These are phyloP conservation scores for Penicillium malachiteum DNA, from an alignment of 495 filamentous ascomycete genomes.

Conservation along the genomic window DNA sequence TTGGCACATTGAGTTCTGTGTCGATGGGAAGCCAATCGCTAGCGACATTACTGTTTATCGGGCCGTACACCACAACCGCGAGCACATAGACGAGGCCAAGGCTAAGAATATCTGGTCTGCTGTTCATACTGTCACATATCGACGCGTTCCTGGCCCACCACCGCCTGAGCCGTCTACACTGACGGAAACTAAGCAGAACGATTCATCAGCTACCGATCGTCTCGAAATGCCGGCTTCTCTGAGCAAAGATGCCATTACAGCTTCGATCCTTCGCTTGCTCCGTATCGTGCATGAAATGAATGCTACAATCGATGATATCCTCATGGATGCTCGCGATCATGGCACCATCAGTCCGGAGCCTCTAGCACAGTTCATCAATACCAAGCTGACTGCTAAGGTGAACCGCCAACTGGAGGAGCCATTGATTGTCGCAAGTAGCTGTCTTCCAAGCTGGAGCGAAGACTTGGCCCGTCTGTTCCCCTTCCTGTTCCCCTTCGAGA, in stretches of 20 bases:
- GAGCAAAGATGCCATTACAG: constrained; percentile 75
- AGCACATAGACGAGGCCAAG: constrained; percentile 63
- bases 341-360: constrained; percentile 77
- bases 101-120: constrained; percentile 83
- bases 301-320: constrained; percentile 91
- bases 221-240: constrained; percentile 76
- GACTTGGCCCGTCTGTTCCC: constrained; percentile 94
- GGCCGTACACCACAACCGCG: constrained; percentile 76
- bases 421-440: constrained; percentile 97
- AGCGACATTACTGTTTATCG: constrained; percentile 97
- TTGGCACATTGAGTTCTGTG: constrained; percentile 97
- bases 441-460: constrained; percentile 94
- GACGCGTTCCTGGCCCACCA: constrained; percentile 82
- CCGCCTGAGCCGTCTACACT: constrained; percentile 73
- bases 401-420: constrained; percentile 97
- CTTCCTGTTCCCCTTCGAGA: constrained; percentile 99
- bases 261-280: constrained; percentile 83
- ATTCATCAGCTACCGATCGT: constrained; percentile 41
- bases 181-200: constrained; percentile 50
- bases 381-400: constrained; percentile 97
- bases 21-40: constrained; percentile 77
- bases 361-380: constrained; percentile 95
- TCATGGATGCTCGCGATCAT: constrained; percentile 77
- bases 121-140: constrained; percentile 89
- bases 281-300: constrained; percentile 93